These are phyloP conservation scores for Zymoseptoria brevis DNA, from an alignment of 2,329 filamentous ascomycete species.

Conservation along the genomic window DNA sequence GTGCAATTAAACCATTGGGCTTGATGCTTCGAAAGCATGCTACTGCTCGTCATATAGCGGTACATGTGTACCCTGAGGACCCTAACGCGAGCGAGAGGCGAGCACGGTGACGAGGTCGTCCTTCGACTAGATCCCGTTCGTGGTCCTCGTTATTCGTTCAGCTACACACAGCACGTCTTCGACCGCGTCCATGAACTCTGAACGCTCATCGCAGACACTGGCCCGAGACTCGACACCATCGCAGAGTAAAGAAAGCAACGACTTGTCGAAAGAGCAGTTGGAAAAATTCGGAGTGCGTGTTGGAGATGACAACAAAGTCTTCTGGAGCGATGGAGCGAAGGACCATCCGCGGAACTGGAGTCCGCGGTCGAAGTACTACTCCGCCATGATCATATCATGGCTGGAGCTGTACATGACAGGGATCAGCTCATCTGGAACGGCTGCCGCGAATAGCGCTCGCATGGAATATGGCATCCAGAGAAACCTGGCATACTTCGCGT, in stretches of 20 bases:
- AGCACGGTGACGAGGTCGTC: not conserved
- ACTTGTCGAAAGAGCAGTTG: not conserved
- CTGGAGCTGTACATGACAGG: slow-evolving; percentile 17
- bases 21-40: not conserved
- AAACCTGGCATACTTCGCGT: slow-evolving; percentile 14
- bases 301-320: slow-evolving; percentile 7
- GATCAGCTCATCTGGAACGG: slow-evolving; percentile 16
- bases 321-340: slow-evolving; percentile 10
- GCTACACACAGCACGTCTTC: not conserved
- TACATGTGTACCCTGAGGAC: not conserved
- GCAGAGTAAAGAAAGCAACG: not conserved
- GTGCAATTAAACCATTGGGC: not conserved
- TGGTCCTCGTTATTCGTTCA: not conserved
- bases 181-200: not conserved
- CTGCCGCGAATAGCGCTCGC: slow-evolving; percentile 9
- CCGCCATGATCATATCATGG: slow-evolving; percentile 10
- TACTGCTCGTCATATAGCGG: not conserved
- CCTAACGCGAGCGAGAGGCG: too few species aligned
- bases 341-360: slow-evolving; percentile 16
- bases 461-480: slow-evolving; percentile 12
- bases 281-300: slow-evolving; percentile 9
- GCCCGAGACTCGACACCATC: not conserved
- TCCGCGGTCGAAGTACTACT: slow-evolving; percentile 9
- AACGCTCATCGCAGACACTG: not conserved
- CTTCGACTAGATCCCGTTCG: not conserved